phyloP scores from a whole-genome alignment of 2,329 filamentous ascomycete genomes.

The Fusarium concolor region DNA sequence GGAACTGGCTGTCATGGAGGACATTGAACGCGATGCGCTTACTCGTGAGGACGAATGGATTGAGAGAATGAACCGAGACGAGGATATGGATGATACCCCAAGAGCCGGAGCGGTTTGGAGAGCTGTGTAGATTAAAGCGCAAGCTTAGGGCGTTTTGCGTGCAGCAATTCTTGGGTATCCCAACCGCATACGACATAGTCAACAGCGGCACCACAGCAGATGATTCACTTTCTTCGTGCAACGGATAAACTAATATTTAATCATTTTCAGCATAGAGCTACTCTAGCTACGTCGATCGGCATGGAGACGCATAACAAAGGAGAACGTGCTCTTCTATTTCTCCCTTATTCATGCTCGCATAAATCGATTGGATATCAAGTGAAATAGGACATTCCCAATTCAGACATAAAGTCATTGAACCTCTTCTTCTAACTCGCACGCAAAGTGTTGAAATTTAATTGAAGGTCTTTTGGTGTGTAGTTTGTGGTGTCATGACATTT shows the following conservation, averaged over 20 bases:
- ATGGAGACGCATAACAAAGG: background rate
- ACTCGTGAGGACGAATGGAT: slow-evolving; percentile 70
- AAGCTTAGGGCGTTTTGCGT: background rate
- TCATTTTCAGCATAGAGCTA: slow-evolving; percentile 2
- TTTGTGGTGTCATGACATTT: slow-evolving; percentile 27
- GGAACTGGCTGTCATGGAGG: slow-evolving; percentile 72
- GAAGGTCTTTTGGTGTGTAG: background rate
- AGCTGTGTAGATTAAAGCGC: slow-evolving; percentile 42
- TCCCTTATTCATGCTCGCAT: slow-evolving; percentile 6
- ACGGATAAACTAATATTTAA: slow-evolving; percentile 28
- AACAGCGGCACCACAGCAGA: slow-evolving; percentile 27
- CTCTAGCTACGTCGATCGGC: slow-evolving; percentile 13
- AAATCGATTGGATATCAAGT: slow-evolving; percentile 26
- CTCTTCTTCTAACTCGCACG: slow-evolving; percentile 35
- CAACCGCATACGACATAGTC: slow-evolving; percentile 10
- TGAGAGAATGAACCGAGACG: slow-evolving; percentile 61
- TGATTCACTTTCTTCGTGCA: slow-evolving; percentile 17
- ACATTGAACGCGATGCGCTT: slow-evolving; percentile 69
- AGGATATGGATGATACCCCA: slow-evolving; percentile 52
- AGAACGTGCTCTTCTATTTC: slow-evolving; percentile 9
- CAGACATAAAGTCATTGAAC: slow-evolving; percentile 8
- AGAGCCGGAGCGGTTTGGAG: slow-evolving; percentile 64
- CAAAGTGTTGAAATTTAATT: slow-evolving; percentile 5
- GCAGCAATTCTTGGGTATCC: slow-evolving; percentile 5
- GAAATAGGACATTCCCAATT: slow-evolving; percentile 11